These are phyloP conservation scores for Citeromyces siamensis DNA, from an alignment of 1,139 yeast genomes.

Conservation along the genomic window DNA sequence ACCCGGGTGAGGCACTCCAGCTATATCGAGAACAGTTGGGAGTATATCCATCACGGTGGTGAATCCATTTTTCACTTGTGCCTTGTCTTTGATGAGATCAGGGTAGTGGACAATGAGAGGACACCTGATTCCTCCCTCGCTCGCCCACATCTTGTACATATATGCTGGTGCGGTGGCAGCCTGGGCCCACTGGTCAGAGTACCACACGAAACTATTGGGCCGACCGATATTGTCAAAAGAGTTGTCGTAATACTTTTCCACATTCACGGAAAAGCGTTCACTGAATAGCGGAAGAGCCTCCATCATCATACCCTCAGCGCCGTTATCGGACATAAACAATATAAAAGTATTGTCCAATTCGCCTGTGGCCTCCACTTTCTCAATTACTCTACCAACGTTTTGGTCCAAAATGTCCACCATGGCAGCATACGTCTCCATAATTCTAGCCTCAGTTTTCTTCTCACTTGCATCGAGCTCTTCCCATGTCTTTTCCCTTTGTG, in stretches of 20 bases:
- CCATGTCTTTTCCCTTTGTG: conserved; percentile 29
- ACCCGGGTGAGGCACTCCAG: conserved; percentile 33
- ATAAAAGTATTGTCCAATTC: conserved; percentile 40
- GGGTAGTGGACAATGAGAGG: conserved; percentile 36
- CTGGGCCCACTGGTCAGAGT: conserved; percentile 51
- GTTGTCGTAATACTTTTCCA: conserved; percentile 28
- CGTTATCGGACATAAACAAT: conserved; percentile 47
- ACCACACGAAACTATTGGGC: conserved; percentile 34
- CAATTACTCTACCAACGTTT: conserved; percentile 33
- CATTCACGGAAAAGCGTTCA: conserved; percentile 11
- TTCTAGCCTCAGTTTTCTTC: conserved; percentile 23
- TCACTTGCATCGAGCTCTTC: conserved; percentile 24
- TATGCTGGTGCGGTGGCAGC: conserved; percentile 49
- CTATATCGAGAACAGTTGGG: conserved; percentile 39
- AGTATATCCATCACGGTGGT: conserved; percentile 45
- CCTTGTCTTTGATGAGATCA: conserved; percentile 14
- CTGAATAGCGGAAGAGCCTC: conserved; percentile 36
- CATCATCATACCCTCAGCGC: conserved; percentile 46
- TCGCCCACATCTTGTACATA: conserved; percentile 38
- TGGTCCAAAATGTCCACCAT: conserved; percentile 45
- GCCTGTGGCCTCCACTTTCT: conserved; percentile 23
- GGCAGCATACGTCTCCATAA: conserved; percentile 47
- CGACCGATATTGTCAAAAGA: conserved; percentile 34
- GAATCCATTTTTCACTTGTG: conserved; percentile 25
- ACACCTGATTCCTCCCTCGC: conserved; percentile 45